Evolutionary conservation across 202 grass and related monocot genomes (phyloP), one percentile per base, ranked within the genome.

Genomic region (Schoenoplectus triqueter): DNA sequence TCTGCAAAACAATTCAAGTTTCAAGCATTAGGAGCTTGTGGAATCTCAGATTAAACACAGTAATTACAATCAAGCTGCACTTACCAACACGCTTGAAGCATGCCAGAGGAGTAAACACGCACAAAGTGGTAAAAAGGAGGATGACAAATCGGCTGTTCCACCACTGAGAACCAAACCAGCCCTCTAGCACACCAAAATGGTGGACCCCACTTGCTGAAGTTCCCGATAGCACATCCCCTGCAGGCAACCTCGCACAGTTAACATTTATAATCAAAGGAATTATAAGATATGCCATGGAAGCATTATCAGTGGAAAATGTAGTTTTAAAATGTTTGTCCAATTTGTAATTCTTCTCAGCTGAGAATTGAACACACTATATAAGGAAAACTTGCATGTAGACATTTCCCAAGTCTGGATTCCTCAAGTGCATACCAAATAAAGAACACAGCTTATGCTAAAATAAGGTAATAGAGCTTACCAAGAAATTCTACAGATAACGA

Each of bases 141-240:
- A 95, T 83, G 77, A 92, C 79, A 78, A 98, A 95, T n/a, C 95
- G 91, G 10, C 89, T 84, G 64, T 91, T 98, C 95, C 95, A 98
- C 95, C 95, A 98, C 18, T 93, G 89, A 2, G 76, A 46, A 13
- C 95, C 95, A 69, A 98, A 98, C 95, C 92, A 98, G 59, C 92
- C 95, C 93, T 98, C 91, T 57, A 98, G 65, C 3, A 95, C 89
- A 85, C 95, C 95, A 22, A 74, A 98, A 56, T 98, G 95, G 63
- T 95, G 91, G 51, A 88, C 83, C 19, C 91, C 95, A 61, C 64
- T 82, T 14, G 95, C 92, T 69, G 84, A 84, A 46, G 95, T 92
- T 85, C 95, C 91, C 68, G 95, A 98, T 56, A 98, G 91, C 83
- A 95, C 92, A 69, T 98, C 95, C 86, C 95, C 92, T 97, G 41